A percentile compares a stretch with the other conserved stretches of the same genome.
Evolutionary conservation across 352 stramenopile species (phyloP).

Genomic region (Phytopythium kandeliae): DNA sequence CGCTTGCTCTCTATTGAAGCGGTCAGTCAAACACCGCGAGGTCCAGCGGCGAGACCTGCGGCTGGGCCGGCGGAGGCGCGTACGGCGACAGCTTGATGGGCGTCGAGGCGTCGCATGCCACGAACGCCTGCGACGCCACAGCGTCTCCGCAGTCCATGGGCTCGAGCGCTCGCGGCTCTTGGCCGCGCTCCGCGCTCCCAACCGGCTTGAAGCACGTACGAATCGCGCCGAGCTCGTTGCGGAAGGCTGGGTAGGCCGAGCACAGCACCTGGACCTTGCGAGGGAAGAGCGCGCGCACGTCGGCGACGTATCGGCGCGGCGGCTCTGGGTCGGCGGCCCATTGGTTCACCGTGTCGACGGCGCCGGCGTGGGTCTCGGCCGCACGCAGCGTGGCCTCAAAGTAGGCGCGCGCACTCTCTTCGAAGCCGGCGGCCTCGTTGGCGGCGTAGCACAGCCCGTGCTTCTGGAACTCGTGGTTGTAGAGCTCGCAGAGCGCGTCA

Average conservation of each 20-base stretch:
- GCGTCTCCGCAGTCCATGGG: constrained; percentile 20
- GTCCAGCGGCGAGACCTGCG: constrained; percentile 2
- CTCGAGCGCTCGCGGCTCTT: constrained; percentile 10
- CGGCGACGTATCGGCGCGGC: constrained; percentile 19
- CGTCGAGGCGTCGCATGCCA: constrained; percentile 14
- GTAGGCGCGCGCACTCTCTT: constrained; percentile 21
- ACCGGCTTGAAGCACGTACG: constrained; percentile 32
- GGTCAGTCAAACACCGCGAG: neutral
- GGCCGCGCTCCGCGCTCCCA: too few species aligned
- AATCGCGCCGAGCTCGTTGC: constrained; percentile 28
- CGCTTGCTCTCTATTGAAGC: too few species aligned
- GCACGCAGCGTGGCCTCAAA: constrained; percentile 24
- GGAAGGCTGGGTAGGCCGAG: constrained; percentile 16
- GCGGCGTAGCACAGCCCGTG: constrained; percentile 77
- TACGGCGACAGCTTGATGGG: constrained; percentile 13
- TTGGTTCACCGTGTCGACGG: constrained; percentile 21
- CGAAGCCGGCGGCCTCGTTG: constrained; percentile 23
- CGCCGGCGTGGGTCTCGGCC: constrained; percentile 10
- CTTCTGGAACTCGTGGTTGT: constrained; percentile 89
- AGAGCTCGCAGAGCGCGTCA: constrained; percentile 64
- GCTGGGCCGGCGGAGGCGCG: neutral
- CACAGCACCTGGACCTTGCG: constrained; percentile 34
- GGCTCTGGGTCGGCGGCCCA: constrained; percentile 16
- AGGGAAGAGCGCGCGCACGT: constrained; percentile 27
- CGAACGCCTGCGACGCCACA: constrained; percentile 14